Evolutionary conservation across 1,284 basidiomycete genomes (phyloP).

Genomic region (Fomitopsis palustris): DNA sequence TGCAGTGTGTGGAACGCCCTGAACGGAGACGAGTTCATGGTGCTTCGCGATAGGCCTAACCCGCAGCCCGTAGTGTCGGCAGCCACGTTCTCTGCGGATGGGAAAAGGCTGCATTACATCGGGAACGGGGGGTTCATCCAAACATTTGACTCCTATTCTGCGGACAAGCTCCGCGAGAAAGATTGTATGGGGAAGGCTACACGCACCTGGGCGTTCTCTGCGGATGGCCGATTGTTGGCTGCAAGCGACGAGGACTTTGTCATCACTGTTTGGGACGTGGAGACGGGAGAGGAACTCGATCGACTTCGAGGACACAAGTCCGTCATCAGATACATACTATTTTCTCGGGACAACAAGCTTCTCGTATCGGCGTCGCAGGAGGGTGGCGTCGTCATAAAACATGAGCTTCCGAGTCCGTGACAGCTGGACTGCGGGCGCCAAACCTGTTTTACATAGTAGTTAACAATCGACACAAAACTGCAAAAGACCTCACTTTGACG

Average conservation of each 20-base stretch:
- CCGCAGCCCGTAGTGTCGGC: too few relatives aligned
- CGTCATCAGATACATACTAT: neutral
- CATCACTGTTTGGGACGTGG: conserved; percentile 6
- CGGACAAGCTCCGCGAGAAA: neutral
- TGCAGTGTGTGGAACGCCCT: conserved; percentile 11
- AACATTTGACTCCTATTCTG: conserved; percentile 7
- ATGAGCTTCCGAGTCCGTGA: too few relatives aligned
- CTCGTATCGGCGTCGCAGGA: conserved; percentile 9
- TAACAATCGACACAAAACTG: too few relatives aligned
- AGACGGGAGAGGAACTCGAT: neutral
- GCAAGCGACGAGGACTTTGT: conserved; percentile 7
- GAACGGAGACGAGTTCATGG: conserved; percentile 10
- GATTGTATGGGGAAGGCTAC: neutral
- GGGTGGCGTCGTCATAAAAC: too few relatives aligned
- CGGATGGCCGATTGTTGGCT: conserved; percentile 1
- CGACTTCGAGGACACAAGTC: conserved; percentile 15
- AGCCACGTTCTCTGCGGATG: conserved; percentile 12
- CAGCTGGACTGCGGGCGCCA: too few relatives aligned
- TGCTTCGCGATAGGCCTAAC: too few relatives aligned
- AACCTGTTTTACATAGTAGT: too few relatives aligned
- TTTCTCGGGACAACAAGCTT: conserved; percentile 3
- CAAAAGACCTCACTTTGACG: too few relatives aligned
- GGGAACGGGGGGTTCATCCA: conserved; percentile 5
- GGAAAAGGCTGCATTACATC: conserved; percentile 5
- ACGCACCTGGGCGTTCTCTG: conserved; percentile 6